Conservation (phyloP, 331 rosid genomes). For the Spiraea crenata region DNA sequence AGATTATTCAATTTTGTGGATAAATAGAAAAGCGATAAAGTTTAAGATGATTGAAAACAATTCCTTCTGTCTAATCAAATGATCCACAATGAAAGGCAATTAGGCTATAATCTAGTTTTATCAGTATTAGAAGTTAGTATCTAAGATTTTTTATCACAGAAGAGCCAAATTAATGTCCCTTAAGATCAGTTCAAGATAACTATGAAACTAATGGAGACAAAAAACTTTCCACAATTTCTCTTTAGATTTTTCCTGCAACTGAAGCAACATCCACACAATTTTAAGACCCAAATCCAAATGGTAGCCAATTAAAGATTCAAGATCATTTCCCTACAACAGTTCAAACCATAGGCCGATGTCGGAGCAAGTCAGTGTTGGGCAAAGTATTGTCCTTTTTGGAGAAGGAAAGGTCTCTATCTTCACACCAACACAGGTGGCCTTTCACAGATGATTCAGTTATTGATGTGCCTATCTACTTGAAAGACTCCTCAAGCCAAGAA, state of each 20-base stretch:
- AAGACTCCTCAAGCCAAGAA: background rate
- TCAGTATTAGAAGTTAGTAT: background rate
- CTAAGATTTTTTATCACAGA: background rate
- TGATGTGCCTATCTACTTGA: background rate
- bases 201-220: background rate
- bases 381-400: slow-evolving; percentile 22
- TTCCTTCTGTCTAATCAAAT: slow-evolving; percentile 4
- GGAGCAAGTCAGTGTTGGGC: background rate
- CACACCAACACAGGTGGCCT: slow-evolving; percentile 5
- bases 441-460: background rate
- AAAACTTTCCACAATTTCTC: background rate
- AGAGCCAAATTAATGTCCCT: slow-evolving; percentile 7
- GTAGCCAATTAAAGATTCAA: background rate
- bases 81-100: background rate
- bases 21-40: background rate
- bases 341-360: too few relatives aligned
- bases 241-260: background rate
- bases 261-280: background rate
- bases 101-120: background rate
- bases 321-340: too few relatives aligned
- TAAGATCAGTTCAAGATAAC: background rate
- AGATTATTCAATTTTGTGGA: background rate
- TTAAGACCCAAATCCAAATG: background rate
- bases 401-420: slow-evolving; percentile 19
- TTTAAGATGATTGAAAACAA: background rate